Conservation (phyloP, 2,329 filamentous ascomycete genomes). For the Colletotrichum gigasporum region DNA sequence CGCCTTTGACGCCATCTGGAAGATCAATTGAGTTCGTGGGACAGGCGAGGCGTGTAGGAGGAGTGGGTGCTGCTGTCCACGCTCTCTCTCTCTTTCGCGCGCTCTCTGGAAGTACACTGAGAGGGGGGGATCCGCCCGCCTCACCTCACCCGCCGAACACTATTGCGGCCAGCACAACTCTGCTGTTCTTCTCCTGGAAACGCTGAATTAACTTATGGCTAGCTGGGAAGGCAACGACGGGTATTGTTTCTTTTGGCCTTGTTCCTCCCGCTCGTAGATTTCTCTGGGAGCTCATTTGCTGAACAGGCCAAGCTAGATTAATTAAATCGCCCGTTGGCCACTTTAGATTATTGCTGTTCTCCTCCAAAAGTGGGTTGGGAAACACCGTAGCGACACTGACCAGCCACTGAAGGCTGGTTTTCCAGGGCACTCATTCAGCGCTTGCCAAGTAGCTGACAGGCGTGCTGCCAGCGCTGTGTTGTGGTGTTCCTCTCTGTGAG, state of each 20-base stretch:
- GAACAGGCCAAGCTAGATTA: slow-evolving; percentile 8
- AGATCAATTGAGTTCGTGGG: slow-evolving; percentile 25
- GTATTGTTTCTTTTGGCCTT: slow-evolving; percentile 8
- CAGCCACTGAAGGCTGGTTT: slow-evolving; percentile 8
- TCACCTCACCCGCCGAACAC: too few relatives aligned
- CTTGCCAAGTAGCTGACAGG: background rate
- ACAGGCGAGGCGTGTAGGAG: slow-evolving; percentile 8
- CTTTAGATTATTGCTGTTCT: slow-evolving; percentile 8
- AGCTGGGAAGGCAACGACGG: slow-evolving; percentile 20
- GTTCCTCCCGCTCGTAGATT: background rate
- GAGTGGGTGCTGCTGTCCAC: too few relatives aligned
- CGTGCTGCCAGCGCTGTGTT: background rate
- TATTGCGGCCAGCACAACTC: background rate
- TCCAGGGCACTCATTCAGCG: slow-evolving; percentile 9
- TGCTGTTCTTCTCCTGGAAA: slow-evolving; percentile 2
- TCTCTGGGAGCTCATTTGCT: slow-evolving; percentile 13
- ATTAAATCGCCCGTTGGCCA: slow-evolving; percentile 17
- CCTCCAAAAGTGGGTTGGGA: slow-evolving; percentile 22
- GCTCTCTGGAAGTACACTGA: too few relatives aligned
- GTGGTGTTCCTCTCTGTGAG: background rate
- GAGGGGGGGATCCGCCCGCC: too few relatives aligned
- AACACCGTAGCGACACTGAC: background rate
- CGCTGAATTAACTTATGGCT: background rate
- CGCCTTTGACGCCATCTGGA: slow-evolving; percentile 27
- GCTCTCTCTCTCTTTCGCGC: too few relatives aligned